Conservation (phyloP, 331 rosid species). For the Dryas integrifolia region DNA sequence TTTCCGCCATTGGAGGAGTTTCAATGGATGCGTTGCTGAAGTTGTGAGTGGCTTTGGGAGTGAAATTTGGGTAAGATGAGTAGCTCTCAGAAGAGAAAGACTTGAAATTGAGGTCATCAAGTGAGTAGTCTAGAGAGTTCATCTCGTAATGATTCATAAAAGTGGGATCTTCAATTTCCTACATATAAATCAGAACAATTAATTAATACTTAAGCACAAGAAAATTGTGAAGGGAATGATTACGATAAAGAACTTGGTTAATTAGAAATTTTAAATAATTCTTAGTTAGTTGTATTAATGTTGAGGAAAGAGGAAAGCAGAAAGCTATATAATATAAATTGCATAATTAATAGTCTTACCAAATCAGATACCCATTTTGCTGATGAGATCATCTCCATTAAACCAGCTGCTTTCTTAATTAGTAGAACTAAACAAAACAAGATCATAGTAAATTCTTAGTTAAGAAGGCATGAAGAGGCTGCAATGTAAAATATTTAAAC, state of each 20-base stretch:
- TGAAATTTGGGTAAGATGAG: slow-evolving; percentile 26
- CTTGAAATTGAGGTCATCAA: slow-evolving; percentile 30
- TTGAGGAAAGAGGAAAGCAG: neutral
- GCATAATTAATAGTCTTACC: slow-evolving; percentile 14
- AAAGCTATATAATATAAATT: neutral
- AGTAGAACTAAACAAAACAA: neutral
- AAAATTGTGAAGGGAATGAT: too few species aligned
- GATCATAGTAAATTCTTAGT: neutral
- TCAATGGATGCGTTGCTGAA: neutral
- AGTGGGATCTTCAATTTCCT: slow-evolving; percentile 30
- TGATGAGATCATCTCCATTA: slow-evolving; percentile 31
- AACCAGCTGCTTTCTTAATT: neutral
- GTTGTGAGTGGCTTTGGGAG: neutral
- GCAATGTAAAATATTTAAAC: neutral
- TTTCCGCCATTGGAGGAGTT: neutral
- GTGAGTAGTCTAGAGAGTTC: slow-evolving; percentile 21
- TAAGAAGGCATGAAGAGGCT: neutral
- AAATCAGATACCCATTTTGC: slow-evolving; percentile 35
- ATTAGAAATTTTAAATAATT: too few species aligned
- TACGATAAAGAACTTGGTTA: too few species aligned
- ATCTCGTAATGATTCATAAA: slow-evolving; percentile 19
- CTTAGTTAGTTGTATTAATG: neutral
- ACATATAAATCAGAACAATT: neutral
- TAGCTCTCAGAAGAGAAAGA: slow-evolving; percentile 34
- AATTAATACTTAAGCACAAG: too few species aligned